Percentiles rank a stretch among this genome's conserved stretches.
phyloP scores from a whole-genome alignment of 2,329 filamentous ascomycete species.

The Ascochyta koolunga region DNA sequence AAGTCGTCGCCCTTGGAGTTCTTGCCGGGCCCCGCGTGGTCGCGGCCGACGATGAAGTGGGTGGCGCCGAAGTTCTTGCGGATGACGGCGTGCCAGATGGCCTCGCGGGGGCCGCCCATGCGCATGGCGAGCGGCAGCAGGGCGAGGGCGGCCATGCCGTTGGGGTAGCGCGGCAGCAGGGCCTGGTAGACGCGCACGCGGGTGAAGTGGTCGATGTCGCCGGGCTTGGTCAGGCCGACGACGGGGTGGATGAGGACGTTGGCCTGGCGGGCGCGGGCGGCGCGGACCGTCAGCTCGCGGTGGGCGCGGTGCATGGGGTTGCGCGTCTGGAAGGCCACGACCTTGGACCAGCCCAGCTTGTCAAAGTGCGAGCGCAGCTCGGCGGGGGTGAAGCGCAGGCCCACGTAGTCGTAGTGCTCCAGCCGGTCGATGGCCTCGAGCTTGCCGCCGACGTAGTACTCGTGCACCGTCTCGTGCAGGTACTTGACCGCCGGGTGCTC shows the following conservation, averaged over 20 bases:
- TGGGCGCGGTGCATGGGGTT: constrained; percentile 99
- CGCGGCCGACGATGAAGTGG: constrained; percentile 98
- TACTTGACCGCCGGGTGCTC: constrained; percentile 93
- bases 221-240: constrained; percentile 96
- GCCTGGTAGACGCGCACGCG: constrained; percentile 98
- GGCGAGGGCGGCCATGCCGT: constrained; percentile 97
- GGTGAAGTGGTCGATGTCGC: constrained; percentile 99
- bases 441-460: constrained; percentile 95
- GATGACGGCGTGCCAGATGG: constrained; percentile 99
- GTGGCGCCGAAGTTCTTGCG: constrained; percentile 99
- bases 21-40: constrained; percentile 97
- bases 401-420: constrained; percentile 99
- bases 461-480: constrained; percentile 78
- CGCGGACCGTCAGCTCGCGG: constrained; percentile 95
- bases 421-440: constrained; percentile 92
- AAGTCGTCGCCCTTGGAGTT: constrained; percentile 97
- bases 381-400: constrained; percentile 89
- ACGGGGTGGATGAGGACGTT: constrained; percentile 99
- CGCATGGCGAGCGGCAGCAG: constrained; percentile 96
- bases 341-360: constrained; percentile 97
- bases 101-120: constrained; percentile 97
- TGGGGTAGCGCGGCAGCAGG: constrained; percentile 93
- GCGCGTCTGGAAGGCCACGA: constrained; percentile 96
- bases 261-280: constrained; percentile 92
- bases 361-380: constrained; percentile 97